Percentiles rank a stretch among this genome's conserved stretches.
Evolutionary conservation across 1,284 basidiomycete genomes (phyloP).

Genomic region (Cutaneotrichosporon daszewskae): DNA sequence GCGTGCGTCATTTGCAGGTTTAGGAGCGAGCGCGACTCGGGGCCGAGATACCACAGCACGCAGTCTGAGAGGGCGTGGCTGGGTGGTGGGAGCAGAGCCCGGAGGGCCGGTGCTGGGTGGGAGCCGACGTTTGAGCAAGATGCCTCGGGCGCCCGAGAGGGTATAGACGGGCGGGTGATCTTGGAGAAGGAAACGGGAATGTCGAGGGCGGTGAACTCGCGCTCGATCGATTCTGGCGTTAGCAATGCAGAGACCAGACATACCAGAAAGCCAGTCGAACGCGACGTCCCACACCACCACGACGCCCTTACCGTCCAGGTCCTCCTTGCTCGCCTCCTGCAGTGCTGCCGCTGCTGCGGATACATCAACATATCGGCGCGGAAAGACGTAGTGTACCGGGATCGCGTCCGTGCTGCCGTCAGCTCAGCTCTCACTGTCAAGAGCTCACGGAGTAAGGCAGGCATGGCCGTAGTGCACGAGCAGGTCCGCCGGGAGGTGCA

Average conservation of each 20-base stretch:
- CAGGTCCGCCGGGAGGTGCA: conserved; percentile 86
- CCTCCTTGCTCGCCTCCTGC: conserved; percentile 21
- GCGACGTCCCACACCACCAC: conserved; percentile 73
- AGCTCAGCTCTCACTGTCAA: conserved; percentile 29
- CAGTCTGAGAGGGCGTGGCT: conserved; percentile 42
- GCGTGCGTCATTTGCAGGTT: conserved; percentile 80
- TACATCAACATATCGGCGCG: conserved; percentile 34
- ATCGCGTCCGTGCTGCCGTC: conserved; percentile 41
- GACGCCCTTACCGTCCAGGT: conserved; percentile 41
- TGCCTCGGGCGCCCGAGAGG: too few relatives aligned
- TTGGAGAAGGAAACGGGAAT: conserved; percentile 31
- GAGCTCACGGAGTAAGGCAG: conserved; percentile 65
- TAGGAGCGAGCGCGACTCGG: conserved; percentile 72
- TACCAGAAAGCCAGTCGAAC: conserved; percentile 67
- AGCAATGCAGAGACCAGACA: conserved; percentile 12
- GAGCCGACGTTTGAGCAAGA: too few relatives aligned
- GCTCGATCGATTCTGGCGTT: conserved; percentile 23
- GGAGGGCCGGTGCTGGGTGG: conserved; percentile 27
- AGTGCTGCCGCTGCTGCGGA: conserved; percentile 25
- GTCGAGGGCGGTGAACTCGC: conserved; percentile 12
- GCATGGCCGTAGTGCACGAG: conserved; percentile 96
- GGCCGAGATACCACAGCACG: conserved; percentile 72
- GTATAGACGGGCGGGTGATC: conserved; percentile 22
- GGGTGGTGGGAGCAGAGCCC: conserved; percentile 33
- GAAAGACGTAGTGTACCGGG: conserved; percentile 49